These are phyloP conservation scores for Penicillium argentinense DNA, from an alignment of 495 filamentous ascomycete species.

Conservation along the genomic window DNA sequence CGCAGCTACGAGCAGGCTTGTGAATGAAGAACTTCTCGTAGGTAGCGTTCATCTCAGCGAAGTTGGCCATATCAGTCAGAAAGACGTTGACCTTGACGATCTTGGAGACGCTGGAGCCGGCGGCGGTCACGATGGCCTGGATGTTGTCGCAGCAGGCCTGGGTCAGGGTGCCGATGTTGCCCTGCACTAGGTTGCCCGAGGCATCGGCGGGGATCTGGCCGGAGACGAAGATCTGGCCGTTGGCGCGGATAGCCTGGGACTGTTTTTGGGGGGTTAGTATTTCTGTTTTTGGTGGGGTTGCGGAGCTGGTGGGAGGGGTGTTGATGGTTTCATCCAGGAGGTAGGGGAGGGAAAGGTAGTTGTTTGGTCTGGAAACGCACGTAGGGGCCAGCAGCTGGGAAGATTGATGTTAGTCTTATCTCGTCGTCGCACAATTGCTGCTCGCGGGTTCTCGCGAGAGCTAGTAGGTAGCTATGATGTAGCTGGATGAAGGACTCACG, in stretches of 20 bases:
- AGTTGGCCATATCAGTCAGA: conserved; percentile 81
- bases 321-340: background rate
- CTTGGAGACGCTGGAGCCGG: conserved; percentile 70
- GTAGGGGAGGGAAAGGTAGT: conserved; percentile 1
- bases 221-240: conserved; percentile 83
- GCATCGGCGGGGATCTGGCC: conserved; percentile 86
- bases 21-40: conserved; percentile 86
- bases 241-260: conserved; percentile 88
- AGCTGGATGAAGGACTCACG: conserved; percentile 33
- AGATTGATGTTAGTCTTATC: conserved; percentile 32
- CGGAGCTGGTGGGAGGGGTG: background rate
- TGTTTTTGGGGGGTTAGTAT: conserved; percentile 32
- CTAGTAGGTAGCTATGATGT: background rate
- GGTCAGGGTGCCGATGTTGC: conserved; percentile 75
- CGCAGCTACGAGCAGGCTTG: conserved; percentile 91
- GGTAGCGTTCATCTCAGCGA: conserved; percentile 81
- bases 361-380: conserved; percentile 35
- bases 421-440: conserved; percentile 1
- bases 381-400: conserved; percentile 56
- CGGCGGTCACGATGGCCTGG: conserved; percentile 71
- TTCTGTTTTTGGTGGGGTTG: background rate
- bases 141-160: conserved; percentile 74
- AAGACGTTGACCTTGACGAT: conserved; percentile 82
- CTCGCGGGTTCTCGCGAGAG: background rate
- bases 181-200: conserved; percentile 70